A percentile compares a stretch with the other conserved stretches of the same genome.
Conservation (phyloP, 2,329 filamentous ascomycete species). For the Monilinia aucupariae region DNA sequence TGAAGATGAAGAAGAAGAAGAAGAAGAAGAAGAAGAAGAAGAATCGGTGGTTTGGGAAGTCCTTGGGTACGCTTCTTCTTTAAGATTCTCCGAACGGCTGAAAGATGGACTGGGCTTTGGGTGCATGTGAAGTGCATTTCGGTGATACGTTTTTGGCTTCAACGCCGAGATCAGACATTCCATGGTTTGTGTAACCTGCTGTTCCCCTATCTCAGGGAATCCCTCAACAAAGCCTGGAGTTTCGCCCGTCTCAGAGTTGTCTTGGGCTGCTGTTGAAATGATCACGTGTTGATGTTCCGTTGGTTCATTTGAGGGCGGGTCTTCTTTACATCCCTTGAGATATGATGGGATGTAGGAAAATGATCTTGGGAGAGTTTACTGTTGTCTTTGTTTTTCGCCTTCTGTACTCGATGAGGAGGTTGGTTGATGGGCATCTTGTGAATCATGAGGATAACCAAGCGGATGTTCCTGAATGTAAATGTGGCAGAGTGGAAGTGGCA, state of each 20-base stretch:
- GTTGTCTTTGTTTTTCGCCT: not conserved
- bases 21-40: not conserved
- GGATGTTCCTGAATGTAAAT: not conserved
- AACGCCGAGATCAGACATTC: too few relatives aligned
- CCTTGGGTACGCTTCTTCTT: not conserved
- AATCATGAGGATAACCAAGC: not conserved
- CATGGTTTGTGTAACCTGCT: not conserved
- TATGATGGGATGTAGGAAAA: not conserved
- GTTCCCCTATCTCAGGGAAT: not conserved
- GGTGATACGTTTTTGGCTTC: not conserved
- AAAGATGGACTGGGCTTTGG: too few relatives aligned
- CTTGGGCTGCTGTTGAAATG: not conserved
- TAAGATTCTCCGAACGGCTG: fast-evolving
- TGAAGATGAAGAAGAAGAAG: not conserved
- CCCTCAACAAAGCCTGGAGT: too few relatives aligned
- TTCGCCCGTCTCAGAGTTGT: too few relatives aligned
- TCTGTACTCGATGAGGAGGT: not conserved
- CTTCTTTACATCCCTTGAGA: not conserved
- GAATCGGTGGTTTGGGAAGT: too few relatives aligned
- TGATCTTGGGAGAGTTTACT: not conserved
- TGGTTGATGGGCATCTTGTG: not conserved
- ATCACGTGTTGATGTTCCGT: not conserved
- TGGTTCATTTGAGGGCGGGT: not conserved
- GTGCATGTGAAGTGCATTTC: not conserved
- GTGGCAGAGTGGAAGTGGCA: too few relatives aligned